phyloP scores from a whole-genome alignment of 2,329 filamentous ascomycete species.

The Microcyclospora pomicola region DNA sequence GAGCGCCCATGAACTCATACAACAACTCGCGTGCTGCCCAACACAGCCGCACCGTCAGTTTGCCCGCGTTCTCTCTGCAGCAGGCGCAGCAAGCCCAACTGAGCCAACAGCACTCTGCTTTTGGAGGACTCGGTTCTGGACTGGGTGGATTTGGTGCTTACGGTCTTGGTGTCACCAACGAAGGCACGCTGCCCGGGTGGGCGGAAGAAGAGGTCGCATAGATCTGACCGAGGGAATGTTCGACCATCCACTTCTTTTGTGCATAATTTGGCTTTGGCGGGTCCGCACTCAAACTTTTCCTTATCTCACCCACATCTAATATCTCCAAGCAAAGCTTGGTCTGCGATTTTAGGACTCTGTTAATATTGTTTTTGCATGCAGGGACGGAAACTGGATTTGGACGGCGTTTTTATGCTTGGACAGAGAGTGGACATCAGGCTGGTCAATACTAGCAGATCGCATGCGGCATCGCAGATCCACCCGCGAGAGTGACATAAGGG shows the following conservation, averaged over 20 bases:
- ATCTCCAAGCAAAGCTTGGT: not conserved
- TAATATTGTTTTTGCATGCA: too few relatives aligned
- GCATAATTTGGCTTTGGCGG: not conserved
- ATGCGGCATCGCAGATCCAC: too few relatives aligned
- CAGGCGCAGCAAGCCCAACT: conserved; percentile 27
- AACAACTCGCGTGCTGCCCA: not conserved
- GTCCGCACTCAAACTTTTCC: not conserved
- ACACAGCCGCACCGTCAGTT: conserved; percentile 72
- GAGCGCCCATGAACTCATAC: conserved; percentile 21
- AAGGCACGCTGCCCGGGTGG: conserved; percentile 46
- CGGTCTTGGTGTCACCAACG: conserved; percentile 45
- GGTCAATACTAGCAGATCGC: too few relatives aligned
- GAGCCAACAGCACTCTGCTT: conserved; percentile 33
- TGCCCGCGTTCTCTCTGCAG: conserved; percentile 56
- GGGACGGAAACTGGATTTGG: too few relatives aligned
- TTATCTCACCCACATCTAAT: not conserved
- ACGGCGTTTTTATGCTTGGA: too few relatives aligned
- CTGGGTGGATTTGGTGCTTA: conserved; percentile 43
- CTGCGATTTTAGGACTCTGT: too few relatives aligned
- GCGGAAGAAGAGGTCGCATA: conserved; percentile 45
- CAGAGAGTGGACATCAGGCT: too few relatives aligned
- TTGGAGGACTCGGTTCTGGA: conserved; percentile 45
- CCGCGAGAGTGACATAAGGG: too few relatives aligned
- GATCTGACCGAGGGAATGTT: not conserved
- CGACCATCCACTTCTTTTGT: not conserved